Base-by-base conservation (phyloP, 2,329 filamentous ascomycete genomes). In the Colletotrichum incanum region DNA sequence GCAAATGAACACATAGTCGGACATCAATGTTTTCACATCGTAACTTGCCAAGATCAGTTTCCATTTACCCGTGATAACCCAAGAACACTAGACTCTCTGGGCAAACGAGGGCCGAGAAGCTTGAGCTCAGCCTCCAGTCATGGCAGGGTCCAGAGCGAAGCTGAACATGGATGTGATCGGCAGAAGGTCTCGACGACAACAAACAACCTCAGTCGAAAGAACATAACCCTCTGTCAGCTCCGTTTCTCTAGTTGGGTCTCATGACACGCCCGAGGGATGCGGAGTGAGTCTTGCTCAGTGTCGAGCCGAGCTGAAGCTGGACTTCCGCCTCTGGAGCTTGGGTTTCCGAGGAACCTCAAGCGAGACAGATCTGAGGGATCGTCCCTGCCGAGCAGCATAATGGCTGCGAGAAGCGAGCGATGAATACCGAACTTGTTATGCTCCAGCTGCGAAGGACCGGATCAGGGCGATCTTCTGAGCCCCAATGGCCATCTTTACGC, bases 61-160 rank as follows among this genome's bases (percentile, higher is more conserved):
- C 47, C 45, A 63, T 72, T 71, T 70, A 72, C 34, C 71, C 71
- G 67, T 59, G 56, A 72, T 63, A 62, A 49, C 55, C 41, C 56
- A 28, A 18, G 18, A 39, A 37, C 45, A 63, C 47, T 67, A 37
- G 45, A 54, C 16, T 23, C 20, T 72, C 62, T 70, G 60, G 70
- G 70, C 70, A 56, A 37, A 11, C 50, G 56, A 66, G 49, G 62
- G 37, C 54, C 49, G 28, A 66, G 61, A 73, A 73, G 71, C 71
- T 73, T 73, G 52, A 59, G 58, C 61, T 72, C 61, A 71, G 67
- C 67, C 71, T 67, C 67, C 43, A 23, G 45, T 26, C 43, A 62
- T 72, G 62, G 67, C 71, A 65, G 60, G 54, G 65, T 43, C 47
- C 54, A 60, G 54, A 45, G 28, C 45, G 28, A 34, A 11, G 28